These are phyloP conservation scores for Dactylellina leptospora DNA, from an alignment of 2,329 filamentous ascomycete species.

Conservation along the genomic window DNA sequence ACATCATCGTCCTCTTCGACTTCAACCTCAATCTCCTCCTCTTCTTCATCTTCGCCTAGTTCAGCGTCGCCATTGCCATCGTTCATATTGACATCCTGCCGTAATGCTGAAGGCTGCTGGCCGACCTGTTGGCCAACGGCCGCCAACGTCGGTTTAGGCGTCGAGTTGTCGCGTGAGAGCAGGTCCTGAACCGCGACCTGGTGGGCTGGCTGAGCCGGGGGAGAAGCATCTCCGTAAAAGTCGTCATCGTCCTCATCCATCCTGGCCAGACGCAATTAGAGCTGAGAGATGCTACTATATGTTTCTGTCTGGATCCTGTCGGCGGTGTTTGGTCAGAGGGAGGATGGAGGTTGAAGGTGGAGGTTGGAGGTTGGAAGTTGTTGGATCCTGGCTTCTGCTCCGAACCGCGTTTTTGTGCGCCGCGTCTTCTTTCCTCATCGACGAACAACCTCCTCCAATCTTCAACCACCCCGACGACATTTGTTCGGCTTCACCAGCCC, in stretches of 20 bases:
- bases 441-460: neutral
- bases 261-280: neutral
- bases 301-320: constrained; percentile 14
- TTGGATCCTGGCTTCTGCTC: neutral
- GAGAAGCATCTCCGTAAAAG: constrained; percentile 56
- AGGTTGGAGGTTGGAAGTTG: too few relatives aligned
- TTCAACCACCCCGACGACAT: neutral
- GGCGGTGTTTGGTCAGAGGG: neutral
- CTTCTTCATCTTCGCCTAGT: constrained; percentile 55
- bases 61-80: constrained; percentile 53
- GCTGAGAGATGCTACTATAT: too few relatives aligned
- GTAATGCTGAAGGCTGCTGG: constrained; percentile 2
- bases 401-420: constrained; percentile 30
- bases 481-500: neutral
- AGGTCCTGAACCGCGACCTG: constrained; percentile 31
- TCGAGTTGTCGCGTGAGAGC: constrained; percentile 51
- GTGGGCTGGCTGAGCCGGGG: constrained; percentile 35
- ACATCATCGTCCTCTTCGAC: constrained; percentile 57
- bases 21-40: constrained; percentile 56
- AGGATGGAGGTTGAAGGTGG: neutral
- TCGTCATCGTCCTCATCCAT: constrained; percentile 58
- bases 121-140: constrained; percentile 24
- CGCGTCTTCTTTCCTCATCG: constrained; percentile 20
- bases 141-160: constrained; percentile 48
- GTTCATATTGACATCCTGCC: constrained; percentile 43